Percentiles rank a stretch among this genome's conserved stretches.
phyloP scores from a whole-genome alignment of 768 basidiomycete genomes.

The Serendipita sp. region DNA sequence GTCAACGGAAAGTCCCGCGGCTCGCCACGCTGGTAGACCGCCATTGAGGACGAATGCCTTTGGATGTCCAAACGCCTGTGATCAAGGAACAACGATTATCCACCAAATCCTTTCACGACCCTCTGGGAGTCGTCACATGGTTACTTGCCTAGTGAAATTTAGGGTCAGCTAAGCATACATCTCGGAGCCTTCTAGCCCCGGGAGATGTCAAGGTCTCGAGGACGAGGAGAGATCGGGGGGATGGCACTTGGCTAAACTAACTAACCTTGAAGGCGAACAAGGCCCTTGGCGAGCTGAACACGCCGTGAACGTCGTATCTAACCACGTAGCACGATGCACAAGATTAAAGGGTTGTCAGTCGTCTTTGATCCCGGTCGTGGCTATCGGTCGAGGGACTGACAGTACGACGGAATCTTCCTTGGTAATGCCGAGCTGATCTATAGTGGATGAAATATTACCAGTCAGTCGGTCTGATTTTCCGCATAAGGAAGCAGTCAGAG shows the following conservation, averaged over 20 bases:
- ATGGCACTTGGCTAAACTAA: no score
- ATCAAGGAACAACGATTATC: no score
- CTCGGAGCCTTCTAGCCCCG: no score
- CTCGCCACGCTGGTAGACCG: slow-evolving; percentile 73
- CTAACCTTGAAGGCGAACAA: slow-evolving; percentile 73
- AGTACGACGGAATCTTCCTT: slow-evolving; percentile 67
- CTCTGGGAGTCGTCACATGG: neutral
- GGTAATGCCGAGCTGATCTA: slow-evolving; percentile 58
- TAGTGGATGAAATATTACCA: no score
- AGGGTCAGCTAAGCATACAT: no score
- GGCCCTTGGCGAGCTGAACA: slow-evolving; percentile 86
- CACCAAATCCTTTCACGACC: neutral
- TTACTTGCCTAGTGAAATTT: no score
- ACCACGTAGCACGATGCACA: neutral
- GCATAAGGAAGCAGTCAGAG: no score
- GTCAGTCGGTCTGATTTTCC: no score
- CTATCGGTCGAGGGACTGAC: slow-evolving; percentile 27
- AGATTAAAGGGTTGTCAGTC: neutral
- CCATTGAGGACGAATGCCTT: slow-evolving; percentile 82
- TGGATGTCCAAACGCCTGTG: slow-evolving; percentile 62
- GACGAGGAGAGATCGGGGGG: no score
- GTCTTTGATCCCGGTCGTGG: neutral
- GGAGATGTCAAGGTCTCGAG: no score
- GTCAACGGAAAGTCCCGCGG: slow-evolving; percentile 44
- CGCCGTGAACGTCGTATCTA: slow-evolving; percentile 79